Percentiles rank a stretch among this genome's conserved stretches.
phyloP scores from a whole-genome alignment of 1,284 basidiomycete species.

The Leccinum solheimii region DNA sequence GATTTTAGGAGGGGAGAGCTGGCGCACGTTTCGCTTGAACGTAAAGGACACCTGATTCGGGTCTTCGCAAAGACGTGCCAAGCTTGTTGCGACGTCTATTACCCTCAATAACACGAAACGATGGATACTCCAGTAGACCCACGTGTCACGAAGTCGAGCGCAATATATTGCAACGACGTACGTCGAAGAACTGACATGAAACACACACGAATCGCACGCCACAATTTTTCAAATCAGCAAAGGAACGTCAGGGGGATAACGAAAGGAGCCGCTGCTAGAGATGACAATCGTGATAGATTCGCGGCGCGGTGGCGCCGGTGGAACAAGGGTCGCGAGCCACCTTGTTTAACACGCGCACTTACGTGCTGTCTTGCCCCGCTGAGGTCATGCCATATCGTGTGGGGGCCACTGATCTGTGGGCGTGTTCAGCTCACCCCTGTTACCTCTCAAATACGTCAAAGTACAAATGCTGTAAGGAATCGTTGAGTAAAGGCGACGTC shows the following conservation, averaged over 20 bases:
- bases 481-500: conserved; percentile 1
- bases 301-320: neutral
- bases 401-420: neutral
- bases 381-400: neutral
- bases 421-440: neutral
- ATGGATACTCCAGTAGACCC: neutral
- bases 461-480: neutral
- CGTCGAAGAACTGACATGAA: neutral
- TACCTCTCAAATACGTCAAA: conserved; percentile 6
- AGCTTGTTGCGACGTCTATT: neutral
- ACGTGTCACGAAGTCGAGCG: neutral
- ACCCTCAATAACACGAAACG: neutral
- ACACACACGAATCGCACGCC: neutral
- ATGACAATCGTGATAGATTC: conserved; percentile 11
- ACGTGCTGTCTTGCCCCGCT: neutral
- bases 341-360: neutral
- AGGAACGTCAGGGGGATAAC: neutral
- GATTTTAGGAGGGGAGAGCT: neutral
- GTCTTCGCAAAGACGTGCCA: neutral
- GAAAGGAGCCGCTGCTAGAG: neutral
- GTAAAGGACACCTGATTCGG: neutral
- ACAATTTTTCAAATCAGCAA: neutral
- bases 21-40: neutral
- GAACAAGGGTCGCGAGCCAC: conserved; percentile 11
- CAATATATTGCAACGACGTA: neutral